Conservation (phyloP, 2,329 filamentous ascomycete species). For the Neurospora crassa region DNA sequence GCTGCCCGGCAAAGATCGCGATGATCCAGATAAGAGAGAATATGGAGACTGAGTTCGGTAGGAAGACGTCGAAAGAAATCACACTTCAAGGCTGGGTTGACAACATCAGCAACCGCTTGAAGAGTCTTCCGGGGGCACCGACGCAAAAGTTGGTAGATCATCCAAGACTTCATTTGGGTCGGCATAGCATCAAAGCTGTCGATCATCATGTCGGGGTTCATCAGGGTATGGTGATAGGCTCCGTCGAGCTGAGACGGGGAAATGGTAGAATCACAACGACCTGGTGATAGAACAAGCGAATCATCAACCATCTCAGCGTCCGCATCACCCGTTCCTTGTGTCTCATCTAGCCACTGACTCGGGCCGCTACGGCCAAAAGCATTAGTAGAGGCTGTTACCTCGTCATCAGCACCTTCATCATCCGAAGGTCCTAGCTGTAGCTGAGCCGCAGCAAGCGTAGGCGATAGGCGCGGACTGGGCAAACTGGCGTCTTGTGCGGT, state of each 20-base stretch:
- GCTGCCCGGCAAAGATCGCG: constrained; percentile 82
- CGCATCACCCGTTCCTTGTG: constrained; percentile 30
- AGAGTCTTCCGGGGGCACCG: constrained; percentile 82
- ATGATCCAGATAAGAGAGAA: constrained; percentile 77
- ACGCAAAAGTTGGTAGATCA: constrained; percentile 92
- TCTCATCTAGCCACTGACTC: constrained; percentile 28
- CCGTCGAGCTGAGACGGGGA: constrained; percentile 4
- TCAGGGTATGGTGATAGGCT: constrained; percentile 36
- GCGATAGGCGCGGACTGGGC: constrained; percentile 88
- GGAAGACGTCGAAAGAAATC: constrained; percentile 83
- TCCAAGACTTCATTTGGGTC: constrained; percentile 82
- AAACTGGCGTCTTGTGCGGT: constrained; percentile 81
- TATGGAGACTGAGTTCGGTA: constrained; percentile 75
- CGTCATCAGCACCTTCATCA: constrained; percentile 31
- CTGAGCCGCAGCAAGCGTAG: constrained; percentile 68
- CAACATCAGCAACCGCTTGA: constrained; percentile 78
- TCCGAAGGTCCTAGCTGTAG: constrained; percentile 31
- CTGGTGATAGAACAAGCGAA: constrained; percentile 19
- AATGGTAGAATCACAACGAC: constrained; percentile 16
- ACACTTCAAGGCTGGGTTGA: constrained; percentile 90
- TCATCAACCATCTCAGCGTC: constrained; percentile 21
- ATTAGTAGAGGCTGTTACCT: constrained; percentile 23
- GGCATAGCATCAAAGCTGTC: constrained; percentile 89
- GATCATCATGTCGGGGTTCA: constrained; percentile 79
- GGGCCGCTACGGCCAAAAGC: constrained; percentile 24